These are phyloP conservation scores for Aspergillus egyptiacus DNA, from an alignment of 495 filamentous ascomycete species.

Conservation along the genomic window DNA sequence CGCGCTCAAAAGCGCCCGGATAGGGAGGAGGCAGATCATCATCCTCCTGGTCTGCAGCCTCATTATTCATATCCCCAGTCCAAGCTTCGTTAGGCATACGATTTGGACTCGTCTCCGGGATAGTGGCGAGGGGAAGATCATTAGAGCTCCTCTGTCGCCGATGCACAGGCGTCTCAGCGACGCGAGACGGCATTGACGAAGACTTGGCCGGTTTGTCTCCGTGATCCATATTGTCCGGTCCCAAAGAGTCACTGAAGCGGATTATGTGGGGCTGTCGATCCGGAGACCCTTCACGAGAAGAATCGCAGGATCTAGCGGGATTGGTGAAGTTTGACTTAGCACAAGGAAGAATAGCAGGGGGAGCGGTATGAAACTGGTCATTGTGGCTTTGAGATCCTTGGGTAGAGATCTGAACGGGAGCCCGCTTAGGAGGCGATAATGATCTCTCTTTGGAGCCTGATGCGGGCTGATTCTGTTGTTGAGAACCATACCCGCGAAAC, in stretches of 20 bases:
- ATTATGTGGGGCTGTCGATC: constrained; percentile 8
- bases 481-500: constrained; percentile 4
- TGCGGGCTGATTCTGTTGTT: constrained; percentile 14
- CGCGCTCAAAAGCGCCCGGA: constrained; percentile 16
- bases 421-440: constrained; percentile 27
- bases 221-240: neutral
- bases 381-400: constrained; percentile 14
- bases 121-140: constrained; percentile 30
- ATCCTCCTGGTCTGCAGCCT: constrained; percentile 33
- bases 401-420: constrained; percentile 23
- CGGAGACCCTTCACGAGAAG: neutral
- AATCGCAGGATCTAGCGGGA: constrained; percentile 8
- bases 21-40: constrained; percentile 39
- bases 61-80: constrained; percentile 24
- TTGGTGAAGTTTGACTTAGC: constrained; percentile 7
- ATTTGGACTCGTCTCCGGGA: constrained; percentile 41
- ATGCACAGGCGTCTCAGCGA: constrained; percentile 38
- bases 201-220: constrained; percentile 21
- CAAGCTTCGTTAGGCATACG: constrained; percentile 23
- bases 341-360: neutral
- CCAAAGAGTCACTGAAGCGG: constrained; percentile 17
- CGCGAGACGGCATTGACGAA: constrained; percentile 39
- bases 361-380: constrained; percentile 1
- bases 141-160: constrained; percentile 18
- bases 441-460: constrained; percentile 18